Conservation (phyloP, 148 eudicot species). For the Heliamphora exappendiculata region DNA sequence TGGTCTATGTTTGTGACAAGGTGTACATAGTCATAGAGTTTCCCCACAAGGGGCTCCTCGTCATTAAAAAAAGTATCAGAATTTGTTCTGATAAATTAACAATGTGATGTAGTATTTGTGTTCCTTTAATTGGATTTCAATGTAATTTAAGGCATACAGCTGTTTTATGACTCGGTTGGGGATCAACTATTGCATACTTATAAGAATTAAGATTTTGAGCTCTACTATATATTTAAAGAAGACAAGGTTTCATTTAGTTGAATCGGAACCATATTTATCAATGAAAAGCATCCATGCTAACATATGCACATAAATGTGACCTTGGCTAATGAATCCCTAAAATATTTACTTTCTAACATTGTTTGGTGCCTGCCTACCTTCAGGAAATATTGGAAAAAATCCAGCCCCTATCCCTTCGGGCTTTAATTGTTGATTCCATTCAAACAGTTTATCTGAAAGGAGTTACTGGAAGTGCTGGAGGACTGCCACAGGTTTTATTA, state of each 20-base stretch:
- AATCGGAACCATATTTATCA: neutral
- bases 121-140: neutral
- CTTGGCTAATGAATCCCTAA: neutral
- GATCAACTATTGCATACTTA: neutral
- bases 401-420: constrained; percentile 58
- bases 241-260: neutral
- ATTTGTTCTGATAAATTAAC: neutral
- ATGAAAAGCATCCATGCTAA: neutral
- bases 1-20: too few species aligned
- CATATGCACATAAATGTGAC: neutral
- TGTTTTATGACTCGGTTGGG: neutral
- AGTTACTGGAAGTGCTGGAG: constrained; percentile 86
- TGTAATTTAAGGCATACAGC: neutral
- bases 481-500: constrained; percentile 56
- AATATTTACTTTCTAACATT: constrained; percentile 2
- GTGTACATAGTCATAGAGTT: too few species aligned
- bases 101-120: neutral
- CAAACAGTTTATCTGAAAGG: constrained; percentile 80
- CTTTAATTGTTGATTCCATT: constrained; percentile 81
- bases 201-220: neutral
- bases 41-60: too few species aligned
- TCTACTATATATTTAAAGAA: neutral
- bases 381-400: constrained; percentile 79
- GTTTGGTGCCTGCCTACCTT: constrained; percentile 6
- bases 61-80: too few species aligned